Conservation (phyloP, 768 basidiomycete species). For the Vararia minispora region DNA sequence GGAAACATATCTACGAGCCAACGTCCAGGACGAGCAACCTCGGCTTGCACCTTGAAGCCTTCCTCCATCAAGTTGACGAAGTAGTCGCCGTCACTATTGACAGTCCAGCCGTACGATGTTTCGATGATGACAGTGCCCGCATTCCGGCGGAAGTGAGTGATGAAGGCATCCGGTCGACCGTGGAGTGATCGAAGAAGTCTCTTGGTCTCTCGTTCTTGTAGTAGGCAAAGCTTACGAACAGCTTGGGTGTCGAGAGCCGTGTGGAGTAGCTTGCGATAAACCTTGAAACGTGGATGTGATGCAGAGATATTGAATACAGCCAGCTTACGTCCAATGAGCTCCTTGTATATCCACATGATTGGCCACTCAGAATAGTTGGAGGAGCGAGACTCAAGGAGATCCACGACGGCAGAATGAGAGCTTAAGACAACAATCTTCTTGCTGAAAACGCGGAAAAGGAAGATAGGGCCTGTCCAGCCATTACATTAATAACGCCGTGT, state of each 20-base stretch:
- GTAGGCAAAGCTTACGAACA: slow-evolving; percentile 22
- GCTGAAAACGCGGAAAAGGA: slow-evolving; percentile 1
- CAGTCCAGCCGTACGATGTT: slow-evolving; percentile 30
- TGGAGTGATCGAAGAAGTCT: slow-evolving; percentile 18
- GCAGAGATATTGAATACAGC: slow-evolving; percentile 35
- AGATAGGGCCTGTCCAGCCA: not conserved
- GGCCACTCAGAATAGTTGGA: slow-evolving; percentile 2
- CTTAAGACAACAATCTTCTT: not conserved
- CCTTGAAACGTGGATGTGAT: slow-evolving; percentile 24
- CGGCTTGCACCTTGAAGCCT: slow-evolving; percentile 17
- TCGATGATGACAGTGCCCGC: slow-evolving; percentile 26
- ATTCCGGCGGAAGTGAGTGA: slow-evolving; percentile 29
- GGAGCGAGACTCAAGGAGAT: not conserved
- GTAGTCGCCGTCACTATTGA: slow-evolving; percentile 22
- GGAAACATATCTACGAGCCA: slow-evolving; percentile 32
- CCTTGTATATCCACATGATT: slow-evolving; percentile 23
- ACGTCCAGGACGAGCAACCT: slow-evolving; percentile 22
- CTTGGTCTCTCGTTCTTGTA: not conserved
- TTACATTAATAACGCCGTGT: too few species aligned
- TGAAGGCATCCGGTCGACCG: slow-evolving; percentile 21
- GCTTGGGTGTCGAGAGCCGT: slow-evolving; percentile 25
- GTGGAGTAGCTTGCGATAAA: slow-evolving; percentile 31
- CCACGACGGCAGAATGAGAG: not conserved
- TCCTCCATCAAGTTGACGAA: slow-evolving; percentile 25
- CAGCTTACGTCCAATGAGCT: slow-evolving; percentile 29